Base-by-base conservation (phyloP, 129 eudicot species). In the Flaveria linearis region DNA sequence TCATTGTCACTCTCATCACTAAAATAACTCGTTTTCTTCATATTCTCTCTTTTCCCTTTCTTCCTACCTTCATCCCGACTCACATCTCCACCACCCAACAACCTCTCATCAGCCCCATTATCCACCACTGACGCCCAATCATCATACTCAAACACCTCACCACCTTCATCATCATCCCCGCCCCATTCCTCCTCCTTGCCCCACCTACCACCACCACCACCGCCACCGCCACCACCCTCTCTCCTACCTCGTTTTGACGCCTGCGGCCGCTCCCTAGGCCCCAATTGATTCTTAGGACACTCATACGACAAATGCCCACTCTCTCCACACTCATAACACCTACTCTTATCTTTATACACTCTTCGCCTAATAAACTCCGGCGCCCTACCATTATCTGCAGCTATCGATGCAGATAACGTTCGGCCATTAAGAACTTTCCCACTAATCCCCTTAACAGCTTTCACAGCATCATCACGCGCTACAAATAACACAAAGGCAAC, bases 91-190 rank as follows among this genome's bases (percentile, higher is more conserved):
- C 83, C 82, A 83, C 65, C 82, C 89, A 93, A 80, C 83, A 90
- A 61, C 85, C 96, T 88, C 96, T 88, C 90, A 80, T 87, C 96
- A 23, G 91, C 96, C 47, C 80, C 91, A 33, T 75, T 84, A 62
- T 90, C 98, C 85, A 93, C 98, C 57, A 86, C 91, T 2, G 98
- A 93, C n/a, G 98, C 98, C 98, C 98, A 93, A 86, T 93, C 87
- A 30, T 90, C 96, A 30, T 77, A 86, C 76, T 88, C 98, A 74
- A 93, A 90, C 58, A 67, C 87, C 64, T 69, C 86, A 39, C 82
- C 97, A 0, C 70, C 96, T 9, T 76, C 93, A 9, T 83, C 91
- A 42, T 73, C 89, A 50, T 49, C 76, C 53, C 69, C 84, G 39
- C 81, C 89, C 83, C 76, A 50, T 20, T 79, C 86, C 55, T 74